Base-by-base conservation (phyloP, 2,329 filamentous ascomycete species). In the Plenodomus tracheiphilus region DNA sequence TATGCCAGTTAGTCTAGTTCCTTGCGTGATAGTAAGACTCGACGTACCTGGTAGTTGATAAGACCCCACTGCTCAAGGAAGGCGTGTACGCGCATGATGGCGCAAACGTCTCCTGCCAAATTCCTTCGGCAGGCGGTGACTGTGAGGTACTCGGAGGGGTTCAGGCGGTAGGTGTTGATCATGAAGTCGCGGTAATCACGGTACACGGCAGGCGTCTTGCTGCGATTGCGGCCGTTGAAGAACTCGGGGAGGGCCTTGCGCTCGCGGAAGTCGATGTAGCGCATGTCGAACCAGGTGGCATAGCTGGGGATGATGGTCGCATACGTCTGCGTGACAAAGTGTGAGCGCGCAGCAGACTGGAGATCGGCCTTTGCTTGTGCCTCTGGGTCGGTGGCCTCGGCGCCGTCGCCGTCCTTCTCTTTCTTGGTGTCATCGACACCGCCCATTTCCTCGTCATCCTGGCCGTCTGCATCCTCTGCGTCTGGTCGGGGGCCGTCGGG, bases 151-250 rank as follows among this genome's bases (percentile, higher is more conserved):
- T 99, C 94, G 45, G 91, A 83, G 4, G 94, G 94, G 70, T 97
- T 99, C 47, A 99, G 79, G 32, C 94, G 87, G 75, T 99, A 99
- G 13, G 94, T 97, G 77, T 99, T 99, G 77, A 99, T 91, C 94
- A 99, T 99, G 70, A 99, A 99, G 70, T 99, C 94, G 62, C 94
- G 87, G 75, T 99, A 99, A 70, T 99, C 94, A 75, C 97, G 97
- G 79, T 99, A 99, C 18, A 97, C 90, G 41, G 91, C 87, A 1
- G 91, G 88, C 0, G 94, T 99, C 78, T 99, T 99, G 85, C 94
- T 97, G 65, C 94, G 88, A 75, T 99, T 99, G 51, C 94, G 85
- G 73, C 86, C 93, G 78, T 99, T 99, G 83, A 99, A 99, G 77
- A 97, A 99, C 72, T 99, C 94, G 17, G 93, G 91, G 59, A 99